Evolutionary conservation across 2,329 filamentous ascomycete genomes (phyloP).

Genomic region (Macrophomina phaseolina): DNA sequence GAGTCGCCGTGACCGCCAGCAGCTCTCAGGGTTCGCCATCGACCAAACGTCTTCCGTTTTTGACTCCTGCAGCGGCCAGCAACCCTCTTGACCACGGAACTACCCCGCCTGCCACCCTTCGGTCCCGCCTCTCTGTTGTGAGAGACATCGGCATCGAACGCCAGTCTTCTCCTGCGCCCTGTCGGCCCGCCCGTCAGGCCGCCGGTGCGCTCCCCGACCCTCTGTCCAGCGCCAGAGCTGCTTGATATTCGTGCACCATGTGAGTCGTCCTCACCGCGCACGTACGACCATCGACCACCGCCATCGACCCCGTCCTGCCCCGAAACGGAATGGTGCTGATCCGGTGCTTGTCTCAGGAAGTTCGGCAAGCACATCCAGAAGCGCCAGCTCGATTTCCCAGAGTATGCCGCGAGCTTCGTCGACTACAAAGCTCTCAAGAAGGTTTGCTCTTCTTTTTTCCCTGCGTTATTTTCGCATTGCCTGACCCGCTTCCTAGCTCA

Average conservation of each 20-base stretch:
- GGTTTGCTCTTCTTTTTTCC: conserved; percentile 59
- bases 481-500: conserved; percentile 69
- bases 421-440: conserved; percentile 99
- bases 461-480: background rate
- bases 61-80: conserved; percentile 20
- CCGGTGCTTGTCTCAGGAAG: conserved; percentile 71
- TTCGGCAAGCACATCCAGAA: conserved; percentile 99
- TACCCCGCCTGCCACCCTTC: conserved; percentile 14
- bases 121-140: conserved; percentile 17
- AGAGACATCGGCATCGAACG: background rate
- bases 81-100: conserved; percentile 17
- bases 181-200: conserved; percentile 6
- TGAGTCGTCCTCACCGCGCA: conserved; percentile 22
- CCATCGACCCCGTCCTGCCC: conserved; percentile 18
- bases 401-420: conserved; percentile 98
- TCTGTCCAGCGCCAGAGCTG: background rate
- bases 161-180: background rate
- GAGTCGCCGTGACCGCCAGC: background rate
- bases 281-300: conserved; percentile 6
- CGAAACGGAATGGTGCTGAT: conserved; percentile 36
- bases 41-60: conserved; percentile 22
- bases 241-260: conserved; percentile 23
- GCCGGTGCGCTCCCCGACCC: background rate
- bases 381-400: conserved; percentile 96
- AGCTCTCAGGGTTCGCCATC: background rate